Percentiles rank a stretch among this genome's conserved stretches.
phyloP scores from a whole-genome alignment of 192 early-diverging fungal genomes.

The Coemansia sp. region DNA sequence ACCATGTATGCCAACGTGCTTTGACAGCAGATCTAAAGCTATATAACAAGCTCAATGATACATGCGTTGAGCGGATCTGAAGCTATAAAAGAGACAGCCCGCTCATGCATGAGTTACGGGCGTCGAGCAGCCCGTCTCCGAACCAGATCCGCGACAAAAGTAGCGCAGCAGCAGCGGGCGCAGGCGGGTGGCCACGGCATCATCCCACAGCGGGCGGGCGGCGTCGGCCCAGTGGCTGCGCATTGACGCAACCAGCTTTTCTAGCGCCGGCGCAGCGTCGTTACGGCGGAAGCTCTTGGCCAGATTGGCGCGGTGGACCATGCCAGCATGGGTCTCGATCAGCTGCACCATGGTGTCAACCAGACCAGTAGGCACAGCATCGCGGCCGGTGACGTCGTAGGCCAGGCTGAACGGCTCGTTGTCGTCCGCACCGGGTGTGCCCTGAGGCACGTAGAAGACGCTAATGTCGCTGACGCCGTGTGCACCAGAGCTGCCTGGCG shows the following conservation, averaged over 20 bases:
- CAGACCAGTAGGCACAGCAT: constrained; percentile 53
- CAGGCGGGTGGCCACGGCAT: constrained; percentile 22
- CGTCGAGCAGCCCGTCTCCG: constrained; percentile 11
- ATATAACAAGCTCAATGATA: not conserved
- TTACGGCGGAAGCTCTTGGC: constrained; percentile 51
- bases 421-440: not conserved
- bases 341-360: constrained; percentile 58
- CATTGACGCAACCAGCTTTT: constrained; percentile 65
- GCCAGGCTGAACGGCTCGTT: constrained; percentile 16
- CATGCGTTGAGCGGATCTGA: not conserved
- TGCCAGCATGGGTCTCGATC: constrained; percentile 60
- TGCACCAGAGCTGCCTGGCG: constrained; percentile 60
- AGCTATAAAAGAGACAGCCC: not conserved
- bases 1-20: too few species aligned
- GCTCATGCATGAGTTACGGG: not conserved
- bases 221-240: constrained; percentile 48
- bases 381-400: constrained; percentile 50
- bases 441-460: constrained; percentile 20
- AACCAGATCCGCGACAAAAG: constrained; percentile 26
- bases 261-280: constrained; percentile 59
- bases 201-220: constrained; percentile 42
- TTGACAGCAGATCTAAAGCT: too few species aligned
- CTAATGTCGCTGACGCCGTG: constrained; percentile 51
- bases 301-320: constrained; percentile 61
- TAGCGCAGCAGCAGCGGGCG: constrained; percentile 35